A percentile compares a stretch with the other conserved stretches of the same genome.
Evolutionary conservation across 2,329 filamentous ascomycete species (phyloP).

Genomic region (Aspergillus sp.): DNA sequence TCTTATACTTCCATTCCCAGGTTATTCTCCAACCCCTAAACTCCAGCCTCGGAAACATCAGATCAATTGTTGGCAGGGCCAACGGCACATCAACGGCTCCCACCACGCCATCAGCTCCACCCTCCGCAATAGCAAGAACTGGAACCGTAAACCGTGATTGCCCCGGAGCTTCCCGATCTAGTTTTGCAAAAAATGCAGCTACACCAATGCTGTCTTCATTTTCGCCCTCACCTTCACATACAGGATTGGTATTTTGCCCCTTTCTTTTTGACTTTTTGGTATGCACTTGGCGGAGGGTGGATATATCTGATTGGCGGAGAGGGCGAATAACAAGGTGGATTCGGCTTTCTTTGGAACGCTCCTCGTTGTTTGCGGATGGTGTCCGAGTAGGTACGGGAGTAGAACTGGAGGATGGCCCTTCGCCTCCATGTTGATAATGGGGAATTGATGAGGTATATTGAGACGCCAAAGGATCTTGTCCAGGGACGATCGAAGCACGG

Average conservation of each 20-base stretch:
- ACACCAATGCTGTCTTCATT: not conserved
- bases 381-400: not conserved
- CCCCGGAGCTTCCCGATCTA: slow-evolving; percentile 34
- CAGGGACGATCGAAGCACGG: slow-evolving; percentile 31
- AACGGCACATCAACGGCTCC: slow-evolving; percentile 18
- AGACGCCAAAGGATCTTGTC: not conserved
- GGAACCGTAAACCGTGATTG: slow-evolving; percentile 45
- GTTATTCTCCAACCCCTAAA: slow-evolving; percentile 24
- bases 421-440: too few relatives aligned
- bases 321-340: slow-evolving; percentile 41
- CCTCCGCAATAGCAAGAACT: slow-evolving; percentile 24
- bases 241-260: not conserved
- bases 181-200: not conserved
- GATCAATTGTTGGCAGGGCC: slow-evolving; percentile 29
- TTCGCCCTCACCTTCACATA: not conserved
- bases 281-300: slow-evolving; percentile 14
- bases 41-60: slow-evolving; percentile 16
- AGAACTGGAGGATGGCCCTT: not conserved
- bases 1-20: slow-evolving; percentile 45
- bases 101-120: slow-evolving; percentile 2
- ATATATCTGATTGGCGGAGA: slow-evolving; percentile 33
- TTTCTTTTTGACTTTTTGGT: not conserved
- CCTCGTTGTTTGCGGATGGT: not conserved
- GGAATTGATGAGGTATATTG: too few relatives aligned
- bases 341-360: not conserved